phyloP scores from a whole-genome alignment of 1,139 yeast species.

The Geotrichum europaeum region DNA sequence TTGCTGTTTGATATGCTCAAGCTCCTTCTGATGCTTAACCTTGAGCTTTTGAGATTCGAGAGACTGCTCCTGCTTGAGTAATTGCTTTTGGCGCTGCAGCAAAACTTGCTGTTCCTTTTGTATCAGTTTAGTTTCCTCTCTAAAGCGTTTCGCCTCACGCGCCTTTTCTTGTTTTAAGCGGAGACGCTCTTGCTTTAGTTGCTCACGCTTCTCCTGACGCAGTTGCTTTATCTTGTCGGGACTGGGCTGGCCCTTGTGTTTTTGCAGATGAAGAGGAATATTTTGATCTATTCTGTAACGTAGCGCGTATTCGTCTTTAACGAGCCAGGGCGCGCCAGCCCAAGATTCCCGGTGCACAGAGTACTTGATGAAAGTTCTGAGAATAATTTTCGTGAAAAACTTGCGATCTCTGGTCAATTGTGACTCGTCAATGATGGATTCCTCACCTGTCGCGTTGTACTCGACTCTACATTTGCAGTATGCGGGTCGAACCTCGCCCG shows the following conservation, averaged over 20 bases:
- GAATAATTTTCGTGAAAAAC: conserved; percentile 81
- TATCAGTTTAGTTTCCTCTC: conserved; percentile 15
- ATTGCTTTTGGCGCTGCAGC: conserved; percentile 13
- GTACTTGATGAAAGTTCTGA: conserved; percentile 81
- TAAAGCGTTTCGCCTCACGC: conserved; percentile 15
- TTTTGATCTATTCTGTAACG: conserved; percentile 35
- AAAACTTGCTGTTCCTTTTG: conserved; percentile 9
- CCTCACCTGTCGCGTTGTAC: conserved; percentile 44
- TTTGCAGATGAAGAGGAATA: conserved; percentile 31
- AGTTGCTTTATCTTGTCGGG: conserved; percentile 18
- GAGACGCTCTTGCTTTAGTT: conserved; percentile 12
- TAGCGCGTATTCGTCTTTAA: conserved; percentile 59
- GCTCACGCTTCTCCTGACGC: conserved; percentile 15
- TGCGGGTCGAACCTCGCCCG: conserved; percentile 50
- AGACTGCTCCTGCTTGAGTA: conserved; percentile 8
- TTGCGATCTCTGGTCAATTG: conserved; percentile 78
- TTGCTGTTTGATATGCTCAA: conserved; percentile 46
- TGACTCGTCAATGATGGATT: conserved; percentile 60
- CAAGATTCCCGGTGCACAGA: conserved; percentile 76
- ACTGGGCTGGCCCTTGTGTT: conserved; percentile 19
- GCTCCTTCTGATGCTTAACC: conserved; percentile 11
- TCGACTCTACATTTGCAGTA: conserved; percentile 68
- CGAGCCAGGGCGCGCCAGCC: conserved; percentile 96
- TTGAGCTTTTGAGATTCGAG: conserved; percentile 10
- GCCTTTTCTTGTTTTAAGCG: conserved; percentile 15